A percentile compares a stretch with the other conserved stretches of the same genome.
These are phyloP conservation scores for Ophiostoma piceae DNA, from an alignment of 2,329 filamentous ascomycete genomes.

Conservation along the genomic window DNA sequence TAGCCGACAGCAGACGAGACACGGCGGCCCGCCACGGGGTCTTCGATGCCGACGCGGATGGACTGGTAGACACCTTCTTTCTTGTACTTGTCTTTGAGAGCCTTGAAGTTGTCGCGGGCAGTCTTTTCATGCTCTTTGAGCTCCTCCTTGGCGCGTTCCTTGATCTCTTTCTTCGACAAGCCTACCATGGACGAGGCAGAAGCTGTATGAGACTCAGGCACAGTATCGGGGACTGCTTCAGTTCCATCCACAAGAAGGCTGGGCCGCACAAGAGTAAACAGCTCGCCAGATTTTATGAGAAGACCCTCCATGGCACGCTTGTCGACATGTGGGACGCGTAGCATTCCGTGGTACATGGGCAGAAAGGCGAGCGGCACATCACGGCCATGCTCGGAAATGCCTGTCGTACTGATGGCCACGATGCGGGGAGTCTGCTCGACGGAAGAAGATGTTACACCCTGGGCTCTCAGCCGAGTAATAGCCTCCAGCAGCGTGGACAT, in stretches of 20 bases:
- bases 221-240: neutral
- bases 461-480: neutral
- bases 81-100: constrained; percentile 24
- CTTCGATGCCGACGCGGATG: constrained; percentile 31
- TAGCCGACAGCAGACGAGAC: constrained; percentile 38
- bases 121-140: neutral
- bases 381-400: constrained; percentile 36
- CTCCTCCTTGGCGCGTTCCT: neutral
- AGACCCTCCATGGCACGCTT: constrained; percentile 43
- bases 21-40: constrained; percentile 32
- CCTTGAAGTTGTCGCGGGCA: constrained; percentile 32
- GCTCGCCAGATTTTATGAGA: constrained; percentile 27
- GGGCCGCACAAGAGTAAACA: neutral
- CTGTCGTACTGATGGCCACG: constrained; percentile 40
- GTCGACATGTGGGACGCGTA: constrained; percentile 39
- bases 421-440: constrained; percentile 27
- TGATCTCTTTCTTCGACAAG: neutral
- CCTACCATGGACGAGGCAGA: neutral
- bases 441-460: neutral
- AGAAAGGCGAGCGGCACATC: constrained; percentile 40
- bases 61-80: constrained; percentile 4
- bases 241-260: neutral
- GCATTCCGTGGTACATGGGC: constrained; percentile 39
- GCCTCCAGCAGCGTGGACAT: constrained; percentile 39
- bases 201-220: neutral